Conservation (phyloP, 164 flowering plant genomes). For the Sedum album region DNA sequence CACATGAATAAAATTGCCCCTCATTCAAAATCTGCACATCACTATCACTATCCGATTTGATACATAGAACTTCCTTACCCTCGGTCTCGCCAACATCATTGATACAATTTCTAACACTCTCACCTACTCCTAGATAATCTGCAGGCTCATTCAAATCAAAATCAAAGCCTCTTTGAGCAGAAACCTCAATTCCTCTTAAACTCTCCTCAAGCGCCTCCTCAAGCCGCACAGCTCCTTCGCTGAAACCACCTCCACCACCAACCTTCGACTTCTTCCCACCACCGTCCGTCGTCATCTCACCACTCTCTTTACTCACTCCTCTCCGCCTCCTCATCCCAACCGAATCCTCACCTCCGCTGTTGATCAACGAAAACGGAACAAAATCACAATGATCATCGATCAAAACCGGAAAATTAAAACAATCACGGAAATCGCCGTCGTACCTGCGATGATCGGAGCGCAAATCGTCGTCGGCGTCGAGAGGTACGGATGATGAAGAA, state of each 20-base stretch:
- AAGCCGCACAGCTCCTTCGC: neutral
- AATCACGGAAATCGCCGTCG: neutral
- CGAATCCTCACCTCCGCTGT: neutral
- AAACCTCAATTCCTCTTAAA: neutral
- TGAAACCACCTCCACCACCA: neutral
- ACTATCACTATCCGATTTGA: too few relatives aligned
- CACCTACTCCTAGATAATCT: neutral
- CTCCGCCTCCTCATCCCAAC: neutral
- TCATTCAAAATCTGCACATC: neutral
- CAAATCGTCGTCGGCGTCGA: too few relatives aligned
- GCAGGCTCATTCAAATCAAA: neutral
- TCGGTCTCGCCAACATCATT: too few relatives aligned
- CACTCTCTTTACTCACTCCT: neutral
- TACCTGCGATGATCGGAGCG: neutral
- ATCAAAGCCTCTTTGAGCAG: neutral
- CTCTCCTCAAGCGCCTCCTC: too few relatives aligned
- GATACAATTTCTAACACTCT: neutral
- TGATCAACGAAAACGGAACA: neutral
- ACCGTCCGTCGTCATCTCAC: neutral
- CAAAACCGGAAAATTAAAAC: neutral
- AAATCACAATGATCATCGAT: neutral
- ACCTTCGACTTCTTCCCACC: neutral
- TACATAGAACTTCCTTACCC: too few relatives aligned
- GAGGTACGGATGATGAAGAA: too few relatives aligned
- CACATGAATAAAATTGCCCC: neutral